Conservation (phyloP, 176 grass and related monocot species). For the Eragrostis nindensis region DNA sequence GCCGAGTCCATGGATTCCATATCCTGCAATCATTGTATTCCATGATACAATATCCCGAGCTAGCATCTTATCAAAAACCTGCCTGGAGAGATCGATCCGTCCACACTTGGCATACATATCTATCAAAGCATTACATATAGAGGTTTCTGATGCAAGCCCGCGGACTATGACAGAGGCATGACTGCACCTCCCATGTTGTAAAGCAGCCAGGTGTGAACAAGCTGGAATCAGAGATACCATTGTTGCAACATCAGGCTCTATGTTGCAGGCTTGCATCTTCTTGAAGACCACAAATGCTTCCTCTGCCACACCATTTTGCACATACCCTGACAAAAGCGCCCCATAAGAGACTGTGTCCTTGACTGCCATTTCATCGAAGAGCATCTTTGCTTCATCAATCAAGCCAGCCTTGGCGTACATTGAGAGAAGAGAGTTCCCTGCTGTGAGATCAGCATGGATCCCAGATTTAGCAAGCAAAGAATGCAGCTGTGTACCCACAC, state of each 20-base stretch:
- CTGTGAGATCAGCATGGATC: conserved; percentile 50
- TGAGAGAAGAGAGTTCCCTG: conserved; percentile 69
- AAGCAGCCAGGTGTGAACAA: conserved; percentile 72
- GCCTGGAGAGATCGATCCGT: conserved; percentile 72
- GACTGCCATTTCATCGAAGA: conserved; percentile 61
- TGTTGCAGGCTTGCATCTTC: conserved; percentile 66
- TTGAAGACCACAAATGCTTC: conserved; percentile 69
- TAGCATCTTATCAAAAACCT: conserved; percentile 73
- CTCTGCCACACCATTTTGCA: conserved; percentile 83
- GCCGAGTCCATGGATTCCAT: conserved; percentile 77
- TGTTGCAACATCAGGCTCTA: conserved; percentile 65
- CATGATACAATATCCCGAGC: conserved; percentile 69
- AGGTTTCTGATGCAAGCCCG: conserved; percentile 54
- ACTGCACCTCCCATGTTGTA: conserved; percentile 77
- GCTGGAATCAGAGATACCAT: conserved; percentile 87
- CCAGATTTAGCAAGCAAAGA: conserved; percentile 62
- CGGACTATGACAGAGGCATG: conserved; percentile 58
- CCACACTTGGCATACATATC: conserved; percentile 97
- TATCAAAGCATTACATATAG: conserved; percentile 77
- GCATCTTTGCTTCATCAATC: conserved; percentile 44
- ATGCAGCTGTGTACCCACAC: conserved; percentile 63
- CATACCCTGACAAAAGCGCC: conserved; percentile 80
- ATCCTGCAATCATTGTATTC: conserved; percentile 89
- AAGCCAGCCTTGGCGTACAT: conserved; percentile 78
- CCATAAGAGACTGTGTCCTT: conserved; percentile 81